Evolutionary conservation across 129 eudicot genomes (phyloP), one percentile per base, ranked within the genome.

Genomic region (Flaveria brownii): DNA sequence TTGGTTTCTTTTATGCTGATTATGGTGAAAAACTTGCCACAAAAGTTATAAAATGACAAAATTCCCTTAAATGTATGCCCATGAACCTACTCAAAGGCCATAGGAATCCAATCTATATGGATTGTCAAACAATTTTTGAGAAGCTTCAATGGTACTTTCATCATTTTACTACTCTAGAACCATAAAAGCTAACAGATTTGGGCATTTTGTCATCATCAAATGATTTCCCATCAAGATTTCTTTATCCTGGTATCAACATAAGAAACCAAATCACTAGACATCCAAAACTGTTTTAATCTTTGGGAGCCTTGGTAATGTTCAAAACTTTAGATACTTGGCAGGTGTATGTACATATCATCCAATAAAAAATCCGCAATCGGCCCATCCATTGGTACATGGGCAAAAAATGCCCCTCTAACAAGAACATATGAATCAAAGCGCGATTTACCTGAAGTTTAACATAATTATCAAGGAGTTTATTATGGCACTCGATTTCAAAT

Each of bases 381-480:
- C 41, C 63, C 63, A 12, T 61, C 41, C 41, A 61, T 61, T 10
- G 13, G 9, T 23, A 11, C 13, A 61, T n/a, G n/a, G 17, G 41
- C 8, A n/a, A 26, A 61, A 61, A 1, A 12, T 11, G n/a, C 43
- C 16, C 6, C 36, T 61, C 67, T 25, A 61, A 25, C 7, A 11
- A 11, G 41, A 13, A 26, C 42, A 61, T 28, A 62, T 4, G 46
- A 28, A 13, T 63, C 69, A 30, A 26, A 47, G 2, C 7, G 20
- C 1, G 15, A 16, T 43, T 36, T 86, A 88, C 93, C 93, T 88
- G 93, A 79, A 81, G 64, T 81, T 77, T 88, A 54, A 88, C 84
- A 68, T 81, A 84, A 12, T 77, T 83, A 57, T 75, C 82, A 69
- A 88, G 57, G 71, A 83, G 68, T 73, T 83, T 86, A 5, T 76